Percentiles rank a stretch among this genome's conserved stretches.
Conservation (phyloP, 345 rosid species). For the Citropsis articulata region DNA sequence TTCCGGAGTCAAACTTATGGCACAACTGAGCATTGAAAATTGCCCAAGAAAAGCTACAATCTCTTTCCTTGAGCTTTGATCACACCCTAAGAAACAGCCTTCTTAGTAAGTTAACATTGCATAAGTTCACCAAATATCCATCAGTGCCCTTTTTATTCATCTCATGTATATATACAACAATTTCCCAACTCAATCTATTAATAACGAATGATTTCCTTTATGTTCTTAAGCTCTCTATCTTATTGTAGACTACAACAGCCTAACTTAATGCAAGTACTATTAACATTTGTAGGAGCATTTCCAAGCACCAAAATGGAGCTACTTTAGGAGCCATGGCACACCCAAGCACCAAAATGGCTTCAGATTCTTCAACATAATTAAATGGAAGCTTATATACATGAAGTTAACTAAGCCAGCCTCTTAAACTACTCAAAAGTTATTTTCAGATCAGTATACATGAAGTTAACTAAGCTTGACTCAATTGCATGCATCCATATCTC, state of each 20-base stretch:
- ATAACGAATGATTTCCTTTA: neutral
- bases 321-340: neutral
- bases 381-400: neutral
- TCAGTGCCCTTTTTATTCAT: neutral
- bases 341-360: neutral
- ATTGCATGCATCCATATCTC: neutral
- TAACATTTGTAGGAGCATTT: neutral
- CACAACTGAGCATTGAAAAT: neutral
- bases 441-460: neutral
- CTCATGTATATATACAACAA: neutral
- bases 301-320: too few species aligned
- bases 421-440: neutral
- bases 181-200: neutral
- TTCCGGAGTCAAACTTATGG: neutral
- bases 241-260: neutral
- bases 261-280: neutral
- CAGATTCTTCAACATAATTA: neutral
- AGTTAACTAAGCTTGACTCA: neutral
- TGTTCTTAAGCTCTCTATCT: neutral
- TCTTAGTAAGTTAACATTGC: neutral
- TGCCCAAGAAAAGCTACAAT: neutral
- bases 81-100: neutral
- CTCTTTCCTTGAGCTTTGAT: neutral
- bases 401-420: neutral
- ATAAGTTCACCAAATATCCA: neutral